Conservation (phyloP, 225 moss, liverwort and hornwort genomes). For the Ulota crispa region DNA sequence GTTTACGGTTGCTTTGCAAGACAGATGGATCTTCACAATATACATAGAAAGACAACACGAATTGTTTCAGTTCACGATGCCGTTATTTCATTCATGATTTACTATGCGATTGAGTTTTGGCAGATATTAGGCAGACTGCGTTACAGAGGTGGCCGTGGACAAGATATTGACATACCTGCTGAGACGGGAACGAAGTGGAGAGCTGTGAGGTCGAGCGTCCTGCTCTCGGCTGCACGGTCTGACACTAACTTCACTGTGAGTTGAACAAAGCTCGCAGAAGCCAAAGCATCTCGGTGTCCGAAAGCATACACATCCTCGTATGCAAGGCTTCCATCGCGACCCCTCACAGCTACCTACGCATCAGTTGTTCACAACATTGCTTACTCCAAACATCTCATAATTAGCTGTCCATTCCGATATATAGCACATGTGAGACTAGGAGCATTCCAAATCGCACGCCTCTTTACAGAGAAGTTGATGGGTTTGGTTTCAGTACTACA, state of each 20-base stretch:
- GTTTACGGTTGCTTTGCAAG: no score
- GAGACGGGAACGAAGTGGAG: constrained; percentile 21
- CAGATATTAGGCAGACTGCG: no score
- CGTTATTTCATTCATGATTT: no score
- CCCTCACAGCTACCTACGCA: constrained; percentile 30
- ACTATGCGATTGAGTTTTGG: no score
- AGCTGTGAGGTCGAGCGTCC: constrained; percentile 16
- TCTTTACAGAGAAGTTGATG: no score
- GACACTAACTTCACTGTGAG: constrained; percentile 4
- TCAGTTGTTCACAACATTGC: not conserved
- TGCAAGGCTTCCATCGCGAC: not conserved
- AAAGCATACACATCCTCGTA: constrained; percentile 40
- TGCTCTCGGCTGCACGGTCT: not conserved
- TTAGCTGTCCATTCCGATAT: no score
- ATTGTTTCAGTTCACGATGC: no score
- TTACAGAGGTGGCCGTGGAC: not conserved
- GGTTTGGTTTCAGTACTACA: not conserved
- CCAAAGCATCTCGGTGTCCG: constrained; percentile 26
- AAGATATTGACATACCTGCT: not conserved
- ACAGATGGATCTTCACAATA: no score
- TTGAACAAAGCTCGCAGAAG: not conserved
- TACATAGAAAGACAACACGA: no score
- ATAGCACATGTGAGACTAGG: no score
- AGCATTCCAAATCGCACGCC: no score
- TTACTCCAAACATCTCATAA: no score